Evolutionary conservation across 1,139 yeast species (phyloP), one percentile per base, ranked within the genome.

Genomic region (Taphrina communis): DNA sequence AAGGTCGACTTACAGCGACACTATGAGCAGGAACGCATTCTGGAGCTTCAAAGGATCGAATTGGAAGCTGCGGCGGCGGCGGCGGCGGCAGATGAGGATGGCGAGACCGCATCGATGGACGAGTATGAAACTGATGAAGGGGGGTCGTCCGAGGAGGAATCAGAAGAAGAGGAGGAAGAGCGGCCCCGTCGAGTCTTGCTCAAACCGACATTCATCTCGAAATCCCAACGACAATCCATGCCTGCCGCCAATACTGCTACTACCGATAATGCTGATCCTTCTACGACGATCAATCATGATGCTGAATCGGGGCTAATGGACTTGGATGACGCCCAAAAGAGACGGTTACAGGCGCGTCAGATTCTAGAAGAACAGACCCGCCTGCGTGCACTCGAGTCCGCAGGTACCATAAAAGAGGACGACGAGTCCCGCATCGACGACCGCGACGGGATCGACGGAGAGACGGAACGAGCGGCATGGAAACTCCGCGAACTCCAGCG

Each of bases 371-470:
- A 42, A 31, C 25, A 58, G 31, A 46, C 44, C 9, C 48, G 60
- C 8, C 50, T 1, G 1, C 50, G 44, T 4, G 53, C 53, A 7
- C 31, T 25, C 31, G 31, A 25, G 4, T 4, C 38, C 9, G 44
- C 36, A 12, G 39, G 31, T 21, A 62, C 68, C 12, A 70, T 69
- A 25, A 69, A 72, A 21, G 62, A 58, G 25, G 77, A 75, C 25
- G 78, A 73, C 19, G 31, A 25, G 31, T 72, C 75, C 17, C 72
- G 57, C 14, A 52, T 84, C 0, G 87, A 85, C 72, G 88, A 85
- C 72, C 83, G 86, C 0, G 88, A 85, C 73, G 86, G 82, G 48
- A 53, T 83, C 14, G 85, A 85, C 71, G 85, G 86, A 0, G 83
- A 78, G 56, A 75, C 73, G 1, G 88, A 85, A 74, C 75, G 75